Base-by-base conservation (phyloP, 2,329 filamentous ascomycete species). In the Venturiaceae sp. region DNA sequence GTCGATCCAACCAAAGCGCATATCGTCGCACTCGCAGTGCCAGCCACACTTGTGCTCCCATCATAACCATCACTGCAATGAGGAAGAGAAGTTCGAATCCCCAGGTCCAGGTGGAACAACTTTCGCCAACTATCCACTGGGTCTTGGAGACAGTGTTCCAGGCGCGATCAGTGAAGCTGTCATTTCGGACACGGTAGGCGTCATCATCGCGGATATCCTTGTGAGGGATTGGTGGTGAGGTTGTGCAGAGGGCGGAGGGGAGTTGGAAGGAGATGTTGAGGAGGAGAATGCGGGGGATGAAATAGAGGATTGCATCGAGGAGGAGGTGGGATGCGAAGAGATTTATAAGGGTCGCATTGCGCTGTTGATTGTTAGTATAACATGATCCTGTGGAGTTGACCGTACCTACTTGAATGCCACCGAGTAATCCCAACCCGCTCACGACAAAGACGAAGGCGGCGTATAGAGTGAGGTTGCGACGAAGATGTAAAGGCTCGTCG, bases 341-440 rank as follows among this genome's bases (percentile, higher is more conserved):
- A 16, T 61, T 57, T 6, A 64, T 55, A 6, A 62, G 56, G 13
- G 62, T 33, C n/a, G 60, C 33, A 41, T 57, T 58, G 54, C 60
- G 62, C 61, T 64, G 56, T 16, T 9, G 39, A 16, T 26, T 4
- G 6, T 50, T 33, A 32, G 58, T 34, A 41, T 39, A 44, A 56
- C 3, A 47, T 1, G 3, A 32, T 5, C 8, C 6, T 6, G 9
- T 19, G 46, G 32, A 55, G 46, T 32, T 58, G 14, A 30, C 65
- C 69, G 61, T 69, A 77, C 76, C 65, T 69, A 77, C 76, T 64
- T 69, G 68, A n/a, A 75, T 44, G 33, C 73, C 74, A 47, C 75
- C 75, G n/a, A 75, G 57, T 28, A 77, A 60, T 5, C 75, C 75
- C 50, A 75, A 64, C 9, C 72, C 62, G 61, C 72, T 74, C 46